A percentile compares a stretch with the other conserved stretches of the same genome.
These are phyloP conservation scores for Ganoderma multipileum DNA, from an alignment of 1,284 basidiomycete species.

Conservation along the genomic window DNA sequence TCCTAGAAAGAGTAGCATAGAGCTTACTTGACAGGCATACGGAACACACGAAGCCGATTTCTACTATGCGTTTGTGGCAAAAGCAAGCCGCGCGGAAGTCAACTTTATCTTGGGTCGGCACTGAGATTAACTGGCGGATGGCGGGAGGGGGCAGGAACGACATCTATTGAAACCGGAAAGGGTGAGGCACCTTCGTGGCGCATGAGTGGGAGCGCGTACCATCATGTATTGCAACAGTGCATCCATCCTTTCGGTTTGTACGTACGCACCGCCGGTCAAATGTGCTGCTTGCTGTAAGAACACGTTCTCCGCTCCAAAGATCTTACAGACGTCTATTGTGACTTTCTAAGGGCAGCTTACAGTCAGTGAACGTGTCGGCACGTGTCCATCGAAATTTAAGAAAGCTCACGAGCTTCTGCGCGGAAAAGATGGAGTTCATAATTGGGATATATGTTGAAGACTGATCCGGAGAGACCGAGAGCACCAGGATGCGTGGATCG, in stretches of 20 bases:
- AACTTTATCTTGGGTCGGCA: constrained; percentile 93
- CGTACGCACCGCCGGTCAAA: constrained; percentile 94
- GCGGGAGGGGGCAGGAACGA: constrained; percentile 88
- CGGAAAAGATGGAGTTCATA: constrained; percentile 99
- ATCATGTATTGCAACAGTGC: constrained; percentile 89
- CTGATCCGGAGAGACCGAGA: constrained; percentile 91
- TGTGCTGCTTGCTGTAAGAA: constrained; percentile 98
- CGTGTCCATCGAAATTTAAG: constrained; percentile 33
- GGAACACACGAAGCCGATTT: constrained; percentile 97
- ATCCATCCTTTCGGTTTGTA: constrained; percentile 81
- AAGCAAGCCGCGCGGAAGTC: constrained; percentile 99
- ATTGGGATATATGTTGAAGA: constrained; percentile 93
- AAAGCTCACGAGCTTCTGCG: constrained; percentile 85
- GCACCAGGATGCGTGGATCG: constrained; percentile 87
- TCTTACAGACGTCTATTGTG: constrained; percentile 94
- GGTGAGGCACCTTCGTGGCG: background rate
- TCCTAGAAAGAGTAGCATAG: constrained; percentile 2
- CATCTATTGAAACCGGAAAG: constrained; percentile 61
- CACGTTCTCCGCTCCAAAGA: constrained; percentile 90
- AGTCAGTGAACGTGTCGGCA: background rate
- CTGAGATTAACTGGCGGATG: constrained; percentile 79
- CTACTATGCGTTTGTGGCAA: constrained; percentile 96
- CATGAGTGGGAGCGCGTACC: constrained; percentile 45
- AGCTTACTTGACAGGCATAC: constrained; percentile 92
- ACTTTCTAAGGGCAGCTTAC: constrained; percentile 73